Conservation (phyloP, 1,139 yeast genomes). For the Saccharomycopsis crataegensis region DNA sequence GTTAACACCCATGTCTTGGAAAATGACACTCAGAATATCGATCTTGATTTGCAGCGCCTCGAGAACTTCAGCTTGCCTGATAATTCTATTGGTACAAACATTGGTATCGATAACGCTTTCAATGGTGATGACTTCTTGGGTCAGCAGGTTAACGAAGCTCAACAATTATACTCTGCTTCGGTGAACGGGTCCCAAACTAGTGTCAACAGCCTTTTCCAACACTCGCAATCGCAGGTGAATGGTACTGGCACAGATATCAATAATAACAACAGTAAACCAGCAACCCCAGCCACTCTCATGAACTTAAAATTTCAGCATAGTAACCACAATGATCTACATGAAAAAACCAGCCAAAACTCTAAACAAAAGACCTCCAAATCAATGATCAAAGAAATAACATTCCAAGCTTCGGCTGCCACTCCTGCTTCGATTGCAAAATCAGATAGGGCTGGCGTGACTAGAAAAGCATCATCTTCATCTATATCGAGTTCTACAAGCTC, state of each 20-base stretch:
- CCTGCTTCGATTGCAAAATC: background rate
- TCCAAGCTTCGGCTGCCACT: constrained; percentile 9
- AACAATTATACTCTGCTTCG: constrained; percentile 3
- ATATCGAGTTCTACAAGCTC: background rate
- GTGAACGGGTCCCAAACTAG: constrained; percentile 11
- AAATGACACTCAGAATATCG: background rate
- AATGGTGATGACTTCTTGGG: constrained; percentile 6
- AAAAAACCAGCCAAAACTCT: constrained; percentile 20
- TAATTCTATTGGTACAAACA: background rate
- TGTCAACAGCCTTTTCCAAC: constrained; percentile 19
- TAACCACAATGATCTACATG: background rate
- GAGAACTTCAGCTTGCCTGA: constrained; percentile 15
- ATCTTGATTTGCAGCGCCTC: constrained; percentile 6
- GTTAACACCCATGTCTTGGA: constrained; percentile 5
- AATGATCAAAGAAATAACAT: constrained; percentile 15
- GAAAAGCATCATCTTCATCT: background rate
- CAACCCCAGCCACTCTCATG: constrained; percentile 38
- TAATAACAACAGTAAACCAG: constrained; percentile 23
- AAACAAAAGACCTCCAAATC: constrained; percentile 8
- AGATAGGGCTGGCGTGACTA: background rate
- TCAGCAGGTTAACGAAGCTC: constrained; percentile 14
- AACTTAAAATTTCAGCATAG: constrained; percentile 26
- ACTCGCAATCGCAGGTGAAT: constrained; percentile 1
- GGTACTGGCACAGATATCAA: background rate
- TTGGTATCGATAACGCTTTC: background rate